Evolutionary conservation across 108 stramenopile species (phyloP), one percentile per base, ranked within the genome.

Genomic region (Mediolabrus comicus): DNA sequence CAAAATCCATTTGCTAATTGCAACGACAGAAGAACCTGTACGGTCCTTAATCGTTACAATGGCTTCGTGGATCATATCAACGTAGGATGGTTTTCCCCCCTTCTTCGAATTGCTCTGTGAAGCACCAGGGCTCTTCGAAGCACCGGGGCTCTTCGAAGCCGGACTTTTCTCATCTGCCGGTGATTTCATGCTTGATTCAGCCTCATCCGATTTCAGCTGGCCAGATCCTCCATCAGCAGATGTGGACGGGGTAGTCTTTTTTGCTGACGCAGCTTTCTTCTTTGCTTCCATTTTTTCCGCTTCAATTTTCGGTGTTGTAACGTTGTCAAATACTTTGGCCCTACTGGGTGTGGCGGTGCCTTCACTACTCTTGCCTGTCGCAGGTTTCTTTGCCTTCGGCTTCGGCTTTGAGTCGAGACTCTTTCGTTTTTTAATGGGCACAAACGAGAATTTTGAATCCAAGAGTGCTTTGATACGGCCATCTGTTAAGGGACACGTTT

Each of bases 21-120:
- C 90, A 53, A 75, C 59, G 34, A 77, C 58, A 28, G 84, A 85
- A 38, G 84, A 85, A 11, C 92, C 92, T 35, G 87, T 86, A 16
- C 92, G 83, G 69, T 90, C 92, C 53, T 87, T 89, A 53, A 94
- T 33, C 13, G 77, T 64, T 2, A 83, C 75, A 63, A 94, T 91
- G 19, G 90, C 90, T 26, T 89, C 81, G 24, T 87, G 85, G 5
- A 85, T 72, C 67, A 91, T 67, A 26, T 83, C 69, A 24, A 87
- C 61, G 78, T 89, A 91, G 12, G 88, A 43, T 16, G 61, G 56
- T 34, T 75, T 80, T 12, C 72, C 77, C 11, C 70, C 70, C 26
- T 35, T 59, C 25, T 63, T 59, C 35, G 67, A 9, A 61, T 14
- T 16, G 7, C 46, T 22, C 22, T 49, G 19, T 49, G 46, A 49